Conservation (phyloP, 1,284 basidiomycete species). For the Ceratobasidium sp. region DNA sequence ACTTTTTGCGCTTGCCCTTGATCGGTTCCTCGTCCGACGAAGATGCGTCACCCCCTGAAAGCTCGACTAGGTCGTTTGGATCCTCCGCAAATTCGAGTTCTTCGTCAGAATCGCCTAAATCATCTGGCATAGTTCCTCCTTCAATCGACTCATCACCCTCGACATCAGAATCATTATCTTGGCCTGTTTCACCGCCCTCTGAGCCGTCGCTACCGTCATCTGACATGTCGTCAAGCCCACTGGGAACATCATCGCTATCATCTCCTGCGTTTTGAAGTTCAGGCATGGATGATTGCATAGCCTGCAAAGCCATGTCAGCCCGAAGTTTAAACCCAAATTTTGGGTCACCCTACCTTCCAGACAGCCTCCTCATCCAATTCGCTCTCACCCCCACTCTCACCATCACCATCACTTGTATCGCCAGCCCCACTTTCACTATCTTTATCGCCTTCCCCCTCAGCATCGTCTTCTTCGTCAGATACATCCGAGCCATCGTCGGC, state of each 20-base stretch:
- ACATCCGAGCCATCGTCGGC: slow-evolving; percentile 45
- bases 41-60: slow-evolving; percentile 50
- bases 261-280: slow-evolving; percentile 49
- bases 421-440: too few species aligned
- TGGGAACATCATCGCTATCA: slow-evolving; percentile 47
- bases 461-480: slow-evolving; percentile 19
- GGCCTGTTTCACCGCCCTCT: slow-evolving; percentile 43
- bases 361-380: slow-evolving; percentile 50
- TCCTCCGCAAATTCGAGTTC: slow-evolving; percentile 51
- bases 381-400: slow-evolving; percentile 54
- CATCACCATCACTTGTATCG: slow-evolving; percentile 25
- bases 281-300: slow-evolving; percentile 38
- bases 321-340: background rate
- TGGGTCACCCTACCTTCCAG: slow-evolving; percentile 22
- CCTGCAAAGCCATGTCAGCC: background rate
- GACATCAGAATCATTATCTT: slow-evolving; percentile 52
- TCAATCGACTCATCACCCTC: slow-evolving; percentile 52
- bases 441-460: too few species aligned
- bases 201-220: slow-evolving; percentile 42
- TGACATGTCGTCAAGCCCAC: slow-evolving; percentile 43
- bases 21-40: slow-evolving; percentile 60
- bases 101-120: slow-evolving; percentile 61
- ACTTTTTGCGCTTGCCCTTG: slow-evolving; percentile 60
- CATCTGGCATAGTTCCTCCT: slow-evolving; percentile 52
- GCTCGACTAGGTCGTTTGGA: slow-evolving; percentile 49